Evolutionary conservation across 192 early-diverging fungal genomes (phyloP).

Genomic region (Linnemannia exigua): DNA sequence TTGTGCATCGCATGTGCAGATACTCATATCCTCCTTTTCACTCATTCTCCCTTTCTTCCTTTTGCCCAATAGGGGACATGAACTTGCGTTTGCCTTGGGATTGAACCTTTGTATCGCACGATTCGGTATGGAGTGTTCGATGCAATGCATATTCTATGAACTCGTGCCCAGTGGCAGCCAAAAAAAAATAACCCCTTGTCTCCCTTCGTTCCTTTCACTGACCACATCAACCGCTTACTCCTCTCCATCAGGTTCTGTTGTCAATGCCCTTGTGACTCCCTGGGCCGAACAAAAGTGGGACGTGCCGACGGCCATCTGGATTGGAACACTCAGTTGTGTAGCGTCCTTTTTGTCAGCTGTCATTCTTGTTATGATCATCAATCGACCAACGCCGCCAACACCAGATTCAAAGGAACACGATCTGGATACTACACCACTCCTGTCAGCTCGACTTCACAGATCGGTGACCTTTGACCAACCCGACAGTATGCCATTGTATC

Average conservation of each 20-base stretch:
- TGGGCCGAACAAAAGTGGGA: slow-evolving; percentile 51
- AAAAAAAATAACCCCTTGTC: background rate
- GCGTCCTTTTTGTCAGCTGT: slow-evolving; percentile 41
- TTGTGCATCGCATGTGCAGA: background rate
- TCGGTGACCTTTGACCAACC: background rate
- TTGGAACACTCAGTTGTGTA: slow-evolving; percentile 42
- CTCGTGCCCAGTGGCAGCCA: background rate
- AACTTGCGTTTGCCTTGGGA: slow-evolving; percentile 49
- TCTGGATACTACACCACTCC: slow-evolving; percentile 1
- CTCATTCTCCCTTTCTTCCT: background rate
- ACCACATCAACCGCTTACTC: background rate
- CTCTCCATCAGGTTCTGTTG: slow-evolving; percentile 35
- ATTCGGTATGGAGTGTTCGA: slow-evolving; percentile 25
- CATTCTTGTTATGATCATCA: slow-evolving; percentile 10
- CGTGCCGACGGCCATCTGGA: slow-evolving; percentile 46
- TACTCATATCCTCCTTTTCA: too few species aligned
- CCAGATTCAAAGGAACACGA: slow-evolving; percentile 3
- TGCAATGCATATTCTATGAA: background rate
- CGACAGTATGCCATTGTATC: background rate
- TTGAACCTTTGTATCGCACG: slow-evolving; percentile 50
- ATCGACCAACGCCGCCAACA: background rate
- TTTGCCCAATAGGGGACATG: slow-evolving; percentile 35
- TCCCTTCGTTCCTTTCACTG: background rate
- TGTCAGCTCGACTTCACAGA: background rate
- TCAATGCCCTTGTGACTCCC: slow-evolving; percentile 43